Base-by-base conservation (phyloP, 495 filamentous ascomycete genomes). In the Penicillium argentinense region DNA sequence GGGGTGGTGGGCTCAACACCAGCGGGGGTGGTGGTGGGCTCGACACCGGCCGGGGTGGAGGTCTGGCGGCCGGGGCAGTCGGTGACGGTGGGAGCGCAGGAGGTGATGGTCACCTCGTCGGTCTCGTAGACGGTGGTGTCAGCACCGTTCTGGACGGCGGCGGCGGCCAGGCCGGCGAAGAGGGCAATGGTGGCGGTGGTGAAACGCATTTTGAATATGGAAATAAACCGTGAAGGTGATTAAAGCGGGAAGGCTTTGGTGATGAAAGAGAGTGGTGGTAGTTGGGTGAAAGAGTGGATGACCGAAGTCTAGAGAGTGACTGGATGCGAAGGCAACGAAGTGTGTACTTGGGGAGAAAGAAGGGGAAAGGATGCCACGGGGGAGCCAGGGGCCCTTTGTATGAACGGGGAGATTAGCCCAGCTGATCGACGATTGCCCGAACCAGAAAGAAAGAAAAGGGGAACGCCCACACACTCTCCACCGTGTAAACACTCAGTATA, bases 11-110 rank as follows among this genome's bases (percentile, higher is more conserved):
- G 49, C 28, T 29, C 44, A 9, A 42, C 53, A 45, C 21, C 41
- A 39, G 53, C 22, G 42, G 48, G 33, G 44, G 56, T 39, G 39
- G 44, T 25, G 47, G 53, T 39, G 56, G 53, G 51, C 30, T 52
- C 25, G 34, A 42, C 51, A 39, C 39, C 51, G 33, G 53, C 39
- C 52, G 58, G 46, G 17, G 57, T 46, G 18, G 50, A 37, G 36
- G 56, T 36, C 32, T 34, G 22, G 45, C 14, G n/a, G 56, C 60
- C 75, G 50, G 75, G 77, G 72, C 79, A 85, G 73, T 81, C 62
- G 47, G 77, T 82, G 50, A 85, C 78, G 30, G 68, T 72, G 23
- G 82, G 63, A 47, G 69, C 74, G 66, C 84, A 87, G 21, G 75
- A 80, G 59, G 73, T 83, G 71, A 82, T 67, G 58, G 76, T 78